A percentile compares a stretch with the other conserved stretches of the same genome.
phyloP scores from a whole-genome alignment of 768 basidiomycete species.

The Postia placenta region DNA sequence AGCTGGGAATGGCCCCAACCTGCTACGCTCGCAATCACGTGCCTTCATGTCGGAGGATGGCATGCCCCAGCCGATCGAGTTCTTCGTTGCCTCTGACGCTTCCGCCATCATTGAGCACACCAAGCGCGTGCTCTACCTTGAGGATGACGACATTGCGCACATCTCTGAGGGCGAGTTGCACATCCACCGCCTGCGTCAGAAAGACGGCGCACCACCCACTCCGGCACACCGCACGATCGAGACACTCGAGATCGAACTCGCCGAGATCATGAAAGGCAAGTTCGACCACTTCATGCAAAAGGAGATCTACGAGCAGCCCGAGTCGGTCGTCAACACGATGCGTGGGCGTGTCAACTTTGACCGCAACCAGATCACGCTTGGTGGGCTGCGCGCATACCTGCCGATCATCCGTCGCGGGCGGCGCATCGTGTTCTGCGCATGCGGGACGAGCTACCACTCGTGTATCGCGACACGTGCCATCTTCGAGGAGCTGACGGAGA shows the following conservation, averaged over 20 bases:
- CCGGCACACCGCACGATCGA: constrained; percentile 89
- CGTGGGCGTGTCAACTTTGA: constrained; percentile 99
- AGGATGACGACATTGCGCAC: constrained; percentile 99
- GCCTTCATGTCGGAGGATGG: constrained; percentile 99
- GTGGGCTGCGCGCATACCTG: constrained; percentile 92
- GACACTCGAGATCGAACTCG: constrained; percentile 96
- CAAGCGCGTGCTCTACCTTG: constrained; percentile 96
- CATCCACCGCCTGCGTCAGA: constrained; percentile 94
- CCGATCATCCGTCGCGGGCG: constrained; percentile 93
- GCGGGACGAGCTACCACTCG: constrained; percentile 97
- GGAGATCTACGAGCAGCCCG: constrained; percentile 98
- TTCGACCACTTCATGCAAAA: constrained; percentile 99
- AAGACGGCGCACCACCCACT: constrained; percentile 53
- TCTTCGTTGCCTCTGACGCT: constrained; percentile 98
- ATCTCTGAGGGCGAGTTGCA: constrained; percentile 96
- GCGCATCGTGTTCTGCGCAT: constrained; percentile 95
- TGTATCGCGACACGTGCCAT: constrained; percentile 94
- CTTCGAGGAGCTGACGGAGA: constrained; percentile 98
- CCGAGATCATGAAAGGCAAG: constrained; percentile 99
- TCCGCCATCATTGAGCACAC: constrained; percentile 97
- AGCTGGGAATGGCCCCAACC: constrained; percentile 67
- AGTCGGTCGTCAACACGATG: constrained; percentile 99
- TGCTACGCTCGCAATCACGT: constrained; percentile 90
- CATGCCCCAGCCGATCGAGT: constrained; percentile 97
- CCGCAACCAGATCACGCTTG: constrained; percentile 82